These are phyloP conservation scores for Raffaelea albimanens DNA, from an alignment of 2,329 filamentous ascomycete genomes.

Conservation along the genomic window DNA sequence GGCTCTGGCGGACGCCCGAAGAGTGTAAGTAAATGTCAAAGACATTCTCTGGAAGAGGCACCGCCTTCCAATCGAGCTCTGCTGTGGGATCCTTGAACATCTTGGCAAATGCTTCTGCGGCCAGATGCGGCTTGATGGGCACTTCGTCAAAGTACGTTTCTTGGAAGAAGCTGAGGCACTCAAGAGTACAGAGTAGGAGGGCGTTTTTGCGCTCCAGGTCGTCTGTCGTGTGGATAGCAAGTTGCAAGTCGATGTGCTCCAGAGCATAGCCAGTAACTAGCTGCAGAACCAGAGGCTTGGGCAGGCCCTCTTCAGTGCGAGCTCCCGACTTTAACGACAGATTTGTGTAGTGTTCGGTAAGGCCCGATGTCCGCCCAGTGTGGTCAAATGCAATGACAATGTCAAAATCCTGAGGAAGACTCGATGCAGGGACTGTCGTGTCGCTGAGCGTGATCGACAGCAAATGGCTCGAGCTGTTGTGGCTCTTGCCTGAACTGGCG, in stretches of 20 bases:
- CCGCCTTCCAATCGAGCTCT: conserved; percentile 36
- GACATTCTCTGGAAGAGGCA: conserved; percentile 35
- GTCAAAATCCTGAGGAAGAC: conserved; percentile 32
- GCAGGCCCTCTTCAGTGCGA: not conserved
- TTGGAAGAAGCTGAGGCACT: conserved; percentile 31
- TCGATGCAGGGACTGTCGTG: conserved; percentile 25
- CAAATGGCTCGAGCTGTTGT: conserved; percentile 6
- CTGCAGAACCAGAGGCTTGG: conserved; percentile 33
- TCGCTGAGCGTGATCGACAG: conserved; percentile 33
- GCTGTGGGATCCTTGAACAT: conserved; percentile 30
- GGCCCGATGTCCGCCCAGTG: conserved; percentile 31
- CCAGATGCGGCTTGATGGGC: conserved; percentile 30
- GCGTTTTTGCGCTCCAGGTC: conserved; percentile 36
- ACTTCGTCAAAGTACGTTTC: conserved; percentile 18
- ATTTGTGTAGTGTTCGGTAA: conserved; percentile 16
- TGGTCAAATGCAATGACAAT: conserved; percentile 46
- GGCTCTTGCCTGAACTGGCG: not conserved
- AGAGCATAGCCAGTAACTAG: conserved; percentile 43
- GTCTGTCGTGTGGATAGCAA: conserved; percentile 26
- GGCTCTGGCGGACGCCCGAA: not conserved
- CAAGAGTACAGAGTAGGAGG: conserved; percentile 25
- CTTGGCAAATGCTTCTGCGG: conserved; percentile 36
- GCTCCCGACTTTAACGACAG: not conserved
- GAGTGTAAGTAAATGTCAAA: conserved; percentile 37
- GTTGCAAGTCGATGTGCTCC: conserved; percentile 43